These are phyloP conservation scores for Mitragyna speciosa DNA, from an alignment of 257 asterid genomes.

Conservation along the genomic window DNA sequence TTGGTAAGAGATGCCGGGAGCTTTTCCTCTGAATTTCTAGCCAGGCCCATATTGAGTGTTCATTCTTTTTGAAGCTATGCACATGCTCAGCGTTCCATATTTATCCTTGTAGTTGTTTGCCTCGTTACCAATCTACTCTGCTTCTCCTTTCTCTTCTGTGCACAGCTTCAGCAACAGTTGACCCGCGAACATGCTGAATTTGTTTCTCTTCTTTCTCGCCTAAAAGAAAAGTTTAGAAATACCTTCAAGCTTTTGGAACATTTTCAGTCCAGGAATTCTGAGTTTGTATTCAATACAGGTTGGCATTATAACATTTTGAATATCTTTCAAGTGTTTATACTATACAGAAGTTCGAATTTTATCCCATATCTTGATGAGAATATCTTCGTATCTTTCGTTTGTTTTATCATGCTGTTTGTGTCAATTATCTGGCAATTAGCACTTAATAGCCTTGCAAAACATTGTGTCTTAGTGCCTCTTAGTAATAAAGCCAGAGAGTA, in stretches of 20 bases:
- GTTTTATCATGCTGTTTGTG: neutral
- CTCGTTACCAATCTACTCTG: neutral
- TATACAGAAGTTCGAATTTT: neutral
- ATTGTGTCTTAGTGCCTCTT: neutral
- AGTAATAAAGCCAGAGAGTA: neutral
- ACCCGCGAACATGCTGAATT: conserved; percentile 53
- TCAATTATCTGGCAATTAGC: neutral
- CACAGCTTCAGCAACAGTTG: conserved; percentile 59
- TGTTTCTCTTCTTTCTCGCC: conserved; percentile 48
- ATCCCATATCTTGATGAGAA: neutral
- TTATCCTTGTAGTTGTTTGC: neutral
- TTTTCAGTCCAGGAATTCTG: conserved; percentile 80
- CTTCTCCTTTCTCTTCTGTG: conserved; percentile 3
- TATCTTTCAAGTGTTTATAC: neutral
- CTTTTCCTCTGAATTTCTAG: neutral
- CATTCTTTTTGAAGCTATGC: neutral
- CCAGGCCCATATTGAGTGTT: neutral
- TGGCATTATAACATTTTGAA: conserved; percentile 9
- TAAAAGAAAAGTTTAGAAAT: conserved; percentile 55
- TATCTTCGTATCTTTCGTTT: neutral
- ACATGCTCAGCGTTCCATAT: neutral
- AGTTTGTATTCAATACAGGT: conserved; percentile 85
- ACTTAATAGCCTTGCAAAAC: neutral
- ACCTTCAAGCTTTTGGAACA: conserved; percentile 54
- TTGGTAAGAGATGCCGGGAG: conserved; percentile 41